phyloP scores from a whole-genome alignment of 1,139 yeast genomes.

The Meyerozyma elateridarum region DNA sequence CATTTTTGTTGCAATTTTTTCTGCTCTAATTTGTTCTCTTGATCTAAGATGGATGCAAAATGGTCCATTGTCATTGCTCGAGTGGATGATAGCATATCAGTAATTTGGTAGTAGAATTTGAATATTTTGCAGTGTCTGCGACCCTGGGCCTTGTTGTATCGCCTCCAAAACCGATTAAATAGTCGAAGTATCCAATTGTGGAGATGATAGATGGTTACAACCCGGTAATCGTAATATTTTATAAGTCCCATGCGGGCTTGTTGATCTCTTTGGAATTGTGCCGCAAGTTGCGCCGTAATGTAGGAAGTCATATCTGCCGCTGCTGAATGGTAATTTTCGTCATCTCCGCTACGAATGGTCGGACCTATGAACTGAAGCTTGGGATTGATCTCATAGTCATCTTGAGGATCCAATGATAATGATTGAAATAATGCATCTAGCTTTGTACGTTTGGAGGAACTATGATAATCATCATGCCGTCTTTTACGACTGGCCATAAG shows the following conservation, averaged over 20 bases:
- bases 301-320: slow-evolving; percentile 16
- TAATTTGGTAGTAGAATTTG: slow-evolving; percentile 21
- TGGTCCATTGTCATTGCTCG: slow-evolving; percentile 20
- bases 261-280: slow-evolving; percentile 19
- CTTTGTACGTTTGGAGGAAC: slow-evolving; percentile 12
- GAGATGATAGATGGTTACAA: slow-evolving; percentile 24
- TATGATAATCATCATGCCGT: slow-evolving; percentile 9
- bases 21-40: slow-evolving; percentile 26
- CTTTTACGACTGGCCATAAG: slow-evolving; percentile 1
- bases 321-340: slow-evolving; percentile 2
- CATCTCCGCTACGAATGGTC: slow-evolving; percentile 5
- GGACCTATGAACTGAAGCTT: background rate
- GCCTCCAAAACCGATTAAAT: slow-evolving; percentile 32
- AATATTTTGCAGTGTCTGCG: slow-evolving; percentile 17
- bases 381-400: background rate
- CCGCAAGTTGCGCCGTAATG: slow-evolving; percentile 24
- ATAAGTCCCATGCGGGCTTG: slow-evolving; percentile 16
- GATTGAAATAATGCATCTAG: slow-evolving; percentile 13
- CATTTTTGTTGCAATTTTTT: slow-evolving; percentile 14
- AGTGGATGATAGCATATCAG: slow-evolving; percentile 16
- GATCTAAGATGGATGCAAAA: slow-evolving; percentile 21
- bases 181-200: slow-evolving; percentile 36
- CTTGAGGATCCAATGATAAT: slow-evolving; percentile 13
- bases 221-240: slow-evolving; percentile 22
- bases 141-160: slow-evolving; percentile 23